Base-by-base conservation (phyloP, 2,329 filamentous ascomycete genomes). In the Paracoccidioides lutzii region DNA sequence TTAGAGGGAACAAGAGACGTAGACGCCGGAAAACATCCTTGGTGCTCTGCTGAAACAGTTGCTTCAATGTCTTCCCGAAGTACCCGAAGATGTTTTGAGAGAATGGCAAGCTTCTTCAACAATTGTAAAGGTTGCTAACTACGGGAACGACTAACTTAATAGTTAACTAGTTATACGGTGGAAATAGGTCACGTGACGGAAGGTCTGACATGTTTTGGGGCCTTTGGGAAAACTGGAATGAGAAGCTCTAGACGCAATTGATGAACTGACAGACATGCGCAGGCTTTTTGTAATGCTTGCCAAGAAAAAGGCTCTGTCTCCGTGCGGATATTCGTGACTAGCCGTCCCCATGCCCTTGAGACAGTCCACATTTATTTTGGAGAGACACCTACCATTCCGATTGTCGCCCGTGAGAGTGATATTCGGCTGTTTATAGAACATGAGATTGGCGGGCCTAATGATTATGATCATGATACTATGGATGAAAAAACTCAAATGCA, bases 21-120 rank as follows among this genome's bases (percentile, higher is more conserved):
- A 58, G 53, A 59, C 58, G 15, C 52, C 50, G 40, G 56, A 58
- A 45, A 54, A 59, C 28, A 53, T 58, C 46, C 45, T 59, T 32
- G 49, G 58, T 15, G 45, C 56, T 43, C 14, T 58, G 40, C 10
- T 58, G n/a, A 45, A 48, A 46, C 56, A 59, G 52, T 38, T 59
- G 28, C 37, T 58, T 37, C 12, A 33, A 40, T 43, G 38, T 52
- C 48, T 59, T 40, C 53, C 46, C 38, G 43, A 58, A 38, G 53
- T 53, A 5, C 56, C 56, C 35, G 15, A 40, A 22, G 53, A 28
- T 9, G 42, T 44, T 44, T 44, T 44, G 42, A 38, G 2, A 38
- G 37, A 38, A 12, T n/a, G 15, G n/a, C 5, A 44, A 44, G 42
- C 42, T 15, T 44, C 42, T 15, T 44, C 7, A 15, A 1, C 42